Evolutionary conservation across 208 protist genomes (phyloP).

Genomic region (Acanthamoeba castellanii): DNA sequence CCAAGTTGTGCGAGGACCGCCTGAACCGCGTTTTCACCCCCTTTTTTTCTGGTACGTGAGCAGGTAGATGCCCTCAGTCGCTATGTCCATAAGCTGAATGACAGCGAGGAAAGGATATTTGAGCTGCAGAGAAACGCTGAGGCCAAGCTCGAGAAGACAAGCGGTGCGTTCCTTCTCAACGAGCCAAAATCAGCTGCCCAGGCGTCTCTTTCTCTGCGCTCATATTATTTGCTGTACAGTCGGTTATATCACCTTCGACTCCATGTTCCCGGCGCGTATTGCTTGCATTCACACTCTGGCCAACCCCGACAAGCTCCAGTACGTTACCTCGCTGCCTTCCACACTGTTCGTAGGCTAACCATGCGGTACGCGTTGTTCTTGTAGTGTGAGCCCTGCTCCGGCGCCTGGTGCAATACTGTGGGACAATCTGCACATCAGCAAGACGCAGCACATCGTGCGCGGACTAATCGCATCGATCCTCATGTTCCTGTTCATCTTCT

Average conservation of each 20-base stretch:
- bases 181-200: too few species aligned
- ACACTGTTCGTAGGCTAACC: background rate
- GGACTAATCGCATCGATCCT: background rate
- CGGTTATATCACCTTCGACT: slow-evolving; percentile 10
- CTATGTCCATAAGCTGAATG: background rate
- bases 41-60: background rate
- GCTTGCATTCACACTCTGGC: slow-evolving; percentile 27
- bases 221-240: background rate
- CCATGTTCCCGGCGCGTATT: slow-evolving; percentile 32
- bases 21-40: background rate
- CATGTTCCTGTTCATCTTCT: slow-evolving; percentile 65
- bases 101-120: background rate
- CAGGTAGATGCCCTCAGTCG: slow-evolving; percentile 16
- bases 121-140: slow-evolving; percentile 7
- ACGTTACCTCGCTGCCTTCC: background rate
- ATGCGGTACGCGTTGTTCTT: background rate
- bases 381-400: background rate
- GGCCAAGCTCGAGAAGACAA: background rate
- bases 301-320: slow-evolving; percentile 34
- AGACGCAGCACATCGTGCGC: slow-evolving; percentile 10
- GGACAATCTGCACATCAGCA: slow-evolving; percentile 21
- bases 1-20: too few species aligned
- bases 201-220: too few species aligned
- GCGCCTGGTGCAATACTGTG: background rate
- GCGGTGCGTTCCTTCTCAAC: background rate